phyloP scores from a whole-genome alignment of 2,329 filamentous ascomycete genomes.

The Metarhizium anisopliae region DNA sequence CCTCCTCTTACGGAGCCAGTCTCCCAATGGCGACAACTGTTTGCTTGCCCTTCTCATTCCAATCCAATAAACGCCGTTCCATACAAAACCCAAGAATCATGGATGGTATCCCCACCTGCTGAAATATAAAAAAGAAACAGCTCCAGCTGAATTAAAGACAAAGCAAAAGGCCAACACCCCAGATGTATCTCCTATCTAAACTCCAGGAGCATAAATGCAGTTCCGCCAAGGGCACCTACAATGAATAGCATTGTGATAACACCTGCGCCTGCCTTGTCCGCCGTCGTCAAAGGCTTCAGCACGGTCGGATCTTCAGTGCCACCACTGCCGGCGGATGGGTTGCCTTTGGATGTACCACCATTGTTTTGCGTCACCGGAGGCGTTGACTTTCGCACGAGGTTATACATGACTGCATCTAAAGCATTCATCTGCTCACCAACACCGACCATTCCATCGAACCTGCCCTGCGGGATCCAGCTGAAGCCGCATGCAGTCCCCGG shows the following conservation, averaged over 20 bases:
- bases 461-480: slow-evolving; percentile 43
- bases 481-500: slow-evolving; percentile 59
- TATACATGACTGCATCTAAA: slow-evolving; percentile 53
- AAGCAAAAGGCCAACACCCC: neutral
- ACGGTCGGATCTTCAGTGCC: slow-evolving; percentile 17
- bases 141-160: neutral
- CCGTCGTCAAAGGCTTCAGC: slow-evolving; percentile 31
- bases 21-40: neutral
- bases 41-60: neutral
- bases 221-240: slow-evolving; percentile 39
- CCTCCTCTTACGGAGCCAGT: neutral
- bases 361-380: slow-evolving; percentile 41
- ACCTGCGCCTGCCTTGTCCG: slow-evolving; percentile 46
- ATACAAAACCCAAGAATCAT: neutral
- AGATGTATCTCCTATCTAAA: neutral
- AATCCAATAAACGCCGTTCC: neutral
- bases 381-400: slow-evolving; percentile 35
- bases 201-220: slow-evolving; percentile 37
- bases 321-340: slow-evolving; percentile 25
- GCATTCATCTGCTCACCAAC: slow-evolving; percentile 65
- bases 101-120: neutral
- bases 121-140: neutral
- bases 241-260: slow-evolving; percentile 44
- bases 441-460: slow-evolving; percentile 51
- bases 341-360: slow-evolving; percentile 50